phyloP scores from a whole-genome alignment of 75 land plant species.

The Chamaecyparis obtusa region DNA sequence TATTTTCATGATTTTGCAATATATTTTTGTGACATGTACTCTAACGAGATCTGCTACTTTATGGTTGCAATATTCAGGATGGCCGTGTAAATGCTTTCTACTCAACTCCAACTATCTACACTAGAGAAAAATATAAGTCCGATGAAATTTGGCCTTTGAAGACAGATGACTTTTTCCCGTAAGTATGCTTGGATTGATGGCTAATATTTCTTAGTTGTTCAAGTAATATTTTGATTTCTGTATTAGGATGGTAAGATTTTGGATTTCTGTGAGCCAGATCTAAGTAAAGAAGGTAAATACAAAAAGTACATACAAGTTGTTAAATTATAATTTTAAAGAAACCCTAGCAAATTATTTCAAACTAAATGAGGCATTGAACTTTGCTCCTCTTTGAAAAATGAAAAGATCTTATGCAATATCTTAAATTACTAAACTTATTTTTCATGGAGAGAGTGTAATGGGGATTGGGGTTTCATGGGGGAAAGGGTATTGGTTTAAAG shows the following conservation, averaged over 20 bases:
- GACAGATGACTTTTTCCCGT: constrained; percentile 78
- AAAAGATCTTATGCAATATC: not conserved
- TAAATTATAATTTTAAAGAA: not conserved
- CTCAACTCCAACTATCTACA: constrained; percentile 75
- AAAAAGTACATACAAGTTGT: not conserved
- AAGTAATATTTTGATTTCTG: constrained; percentile 17
- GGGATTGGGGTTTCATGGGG: no score
- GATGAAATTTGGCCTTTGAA: constrained; percentile 68
- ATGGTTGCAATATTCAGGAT: constrained; percentile 40
- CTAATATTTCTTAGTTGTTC: constrained; percentile 22
- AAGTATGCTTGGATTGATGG: constrained; percentile 22
- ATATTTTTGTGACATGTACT: not conserved
- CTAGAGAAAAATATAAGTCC: constrained; percentile 65
- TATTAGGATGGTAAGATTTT: not conserved
- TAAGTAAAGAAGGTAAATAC: not conserved
- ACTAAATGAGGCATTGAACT: not conserved
- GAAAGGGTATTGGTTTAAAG: no score
- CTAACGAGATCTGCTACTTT: not conserved
- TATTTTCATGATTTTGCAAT: not conserved
- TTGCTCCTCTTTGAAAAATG: not conserved
- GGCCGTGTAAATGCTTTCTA: constrained; percentile 78
- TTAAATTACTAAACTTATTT: not conserved
- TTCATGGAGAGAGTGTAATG: not conserved
- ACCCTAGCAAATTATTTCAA: not conserved
- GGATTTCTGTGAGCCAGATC: not conserved